phyloP scores from a whole-genome alignment of 495 filamentous ascomycete species.

The Daldinia childiae region DNA sequence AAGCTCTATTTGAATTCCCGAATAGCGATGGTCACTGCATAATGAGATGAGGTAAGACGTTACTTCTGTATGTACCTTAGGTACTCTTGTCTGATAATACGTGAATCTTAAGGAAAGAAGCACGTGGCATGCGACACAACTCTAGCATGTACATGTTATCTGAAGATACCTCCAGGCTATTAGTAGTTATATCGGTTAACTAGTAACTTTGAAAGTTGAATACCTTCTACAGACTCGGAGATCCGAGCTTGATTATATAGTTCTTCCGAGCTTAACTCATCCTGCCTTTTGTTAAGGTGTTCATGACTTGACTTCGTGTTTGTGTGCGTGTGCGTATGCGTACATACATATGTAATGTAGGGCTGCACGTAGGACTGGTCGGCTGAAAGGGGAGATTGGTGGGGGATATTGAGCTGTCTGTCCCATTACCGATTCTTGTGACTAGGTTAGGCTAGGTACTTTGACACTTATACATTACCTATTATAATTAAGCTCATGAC shows the following conservation, averaged over 20 bases:
- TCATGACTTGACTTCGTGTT: slow-evolving; percentile 3
- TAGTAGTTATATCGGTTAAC: no score
- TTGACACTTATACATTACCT: slow-evolving; percentile 12
- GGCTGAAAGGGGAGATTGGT: slow-evolving; percentile 25
- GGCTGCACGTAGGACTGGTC: slow-evolving; percentile 16
- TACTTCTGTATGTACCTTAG: no score
- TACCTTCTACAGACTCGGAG: slow-evolving; percentile 15
- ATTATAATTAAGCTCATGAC: slow-evolving; percentile 7
- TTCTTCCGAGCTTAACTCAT: slow-evolving; percentile 25
- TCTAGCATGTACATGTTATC: background rate
- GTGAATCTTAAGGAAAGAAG: background rate
- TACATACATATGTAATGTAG: background rate
- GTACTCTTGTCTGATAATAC: background rate
- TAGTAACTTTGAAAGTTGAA: no score
- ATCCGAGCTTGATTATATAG: slow-evolving; percentile 19
- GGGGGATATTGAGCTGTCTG: slow-evolving; percentile 25
- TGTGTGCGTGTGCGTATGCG: background rate
- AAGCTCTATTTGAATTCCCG: background rate
- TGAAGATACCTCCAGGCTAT: no score
- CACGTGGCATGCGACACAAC: background rate
- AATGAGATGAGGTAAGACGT: background rate
- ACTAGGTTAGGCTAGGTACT: slow-evolving; percentile 11
- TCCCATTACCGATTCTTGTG: slow-evolving; percentile 25
- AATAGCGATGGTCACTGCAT: background rate
- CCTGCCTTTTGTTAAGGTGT: slow-evolving; percentile 31